phyloP scores from a whole-genome alignment of 1,284 basidiomycete genomes.

The Vanrija sp. region DNA sequence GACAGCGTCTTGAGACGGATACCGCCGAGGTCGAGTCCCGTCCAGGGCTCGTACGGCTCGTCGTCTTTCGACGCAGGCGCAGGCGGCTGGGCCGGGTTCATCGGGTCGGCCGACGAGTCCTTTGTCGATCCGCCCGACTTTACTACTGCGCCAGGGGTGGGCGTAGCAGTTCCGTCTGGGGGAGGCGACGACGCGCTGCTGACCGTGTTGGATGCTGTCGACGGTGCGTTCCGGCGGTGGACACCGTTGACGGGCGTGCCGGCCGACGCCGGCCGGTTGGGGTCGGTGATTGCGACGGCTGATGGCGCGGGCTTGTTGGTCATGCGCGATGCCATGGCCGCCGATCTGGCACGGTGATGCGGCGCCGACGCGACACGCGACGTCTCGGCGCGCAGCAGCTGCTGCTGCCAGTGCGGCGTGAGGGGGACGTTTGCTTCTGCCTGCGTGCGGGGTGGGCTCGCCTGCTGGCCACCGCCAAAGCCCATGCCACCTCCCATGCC shows the following conservation, averaged over 20 bases:
- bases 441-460: constrained; percentile 37
- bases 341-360: constrained; percentile 57
- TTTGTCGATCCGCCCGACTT: too few species aligned
- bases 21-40: constrained; percentile 92
- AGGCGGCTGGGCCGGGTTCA: constrained; percentile 30
- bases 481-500: constrained; percentile 27
- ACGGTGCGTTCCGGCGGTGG: constrained; percentile 45
- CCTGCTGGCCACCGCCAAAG: constrained; percentile 18
- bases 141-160: too few species aligned
- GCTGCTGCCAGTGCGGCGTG: constrained; percentile 49
- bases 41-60: constrained; percentile 61
- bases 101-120: constrained; percentile 28
- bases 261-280: constrained; percentile 24
- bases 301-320: constrained; percentile 49
- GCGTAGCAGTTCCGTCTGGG: constrained; percentile 18
- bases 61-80: constrained; percentile 34
- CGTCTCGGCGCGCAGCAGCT: constrained; percentile 46
- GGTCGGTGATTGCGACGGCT: constrained; percentile 52
- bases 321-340: constrained; percentile 55
- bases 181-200: constrained; percentile 21
- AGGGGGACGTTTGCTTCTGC: constrained; percentile 34
- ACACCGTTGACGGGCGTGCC: constrained; percentile 44
- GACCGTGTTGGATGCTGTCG: constrained; percentile 24
- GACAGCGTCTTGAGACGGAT: constrained; percentile 89
- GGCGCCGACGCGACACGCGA: constrained; percentile 54